Evolutionary conservation across 306 rosid species (phyloP).

Genomic region (Comarum palustre): DNA sequence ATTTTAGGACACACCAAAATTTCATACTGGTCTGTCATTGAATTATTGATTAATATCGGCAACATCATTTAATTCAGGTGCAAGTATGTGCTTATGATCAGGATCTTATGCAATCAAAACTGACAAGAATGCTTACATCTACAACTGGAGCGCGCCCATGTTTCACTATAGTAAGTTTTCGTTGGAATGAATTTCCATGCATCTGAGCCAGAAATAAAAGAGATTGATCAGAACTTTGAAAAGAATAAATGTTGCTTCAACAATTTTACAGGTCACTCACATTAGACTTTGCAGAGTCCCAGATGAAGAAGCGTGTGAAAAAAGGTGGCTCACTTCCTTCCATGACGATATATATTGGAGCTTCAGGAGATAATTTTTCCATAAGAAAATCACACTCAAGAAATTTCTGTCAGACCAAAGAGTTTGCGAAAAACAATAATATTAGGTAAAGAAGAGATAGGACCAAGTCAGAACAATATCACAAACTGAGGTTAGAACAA

Average conservation of each 20-base stretch:
- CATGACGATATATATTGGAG: conserved; percentile 72
- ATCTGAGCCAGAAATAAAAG: conserved; percentile 48
- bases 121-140: conserved; percentile 54
- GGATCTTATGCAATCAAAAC: conserved; percentile 19
- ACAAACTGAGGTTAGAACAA: conserved; percentile 2
- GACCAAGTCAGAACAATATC: conserved; percentile 3
- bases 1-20: background rate
- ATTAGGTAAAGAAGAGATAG: conserved; percentile 26
- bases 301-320: conserved; percentile 91
- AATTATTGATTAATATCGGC: background rate
- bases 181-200: conserved; percentile 94
- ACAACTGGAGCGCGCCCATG: conserved; percentile 57
- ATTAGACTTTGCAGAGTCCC: conserved; percentile 81
- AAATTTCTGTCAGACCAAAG: conserved; percentile 62
- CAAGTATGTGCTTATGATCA: conserved; percentile 15
- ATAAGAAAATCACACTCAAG: conserved; percentile 81
- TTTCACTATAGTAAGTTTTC: conserved; percentile 75
- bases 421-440: conserved; percentile 2
- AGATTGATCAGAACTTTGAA: conserved; percentile 24
- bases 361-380: conserved; percentile 61
- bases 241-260: conserved; percentile 13
- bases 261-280: conserved; percentile 47
- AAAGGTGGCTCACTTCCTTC: conserved; percentile 96
- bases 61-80: background rate
- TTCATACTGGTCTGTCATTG: background rate